Percentiles rank a stretch among this genome's conserved stretches.
These are phyloP conservation scores for Hirschfeldia incana DNA, from an alignment of 345 rosid genomes.

Conservation along the genomic window DNA sequence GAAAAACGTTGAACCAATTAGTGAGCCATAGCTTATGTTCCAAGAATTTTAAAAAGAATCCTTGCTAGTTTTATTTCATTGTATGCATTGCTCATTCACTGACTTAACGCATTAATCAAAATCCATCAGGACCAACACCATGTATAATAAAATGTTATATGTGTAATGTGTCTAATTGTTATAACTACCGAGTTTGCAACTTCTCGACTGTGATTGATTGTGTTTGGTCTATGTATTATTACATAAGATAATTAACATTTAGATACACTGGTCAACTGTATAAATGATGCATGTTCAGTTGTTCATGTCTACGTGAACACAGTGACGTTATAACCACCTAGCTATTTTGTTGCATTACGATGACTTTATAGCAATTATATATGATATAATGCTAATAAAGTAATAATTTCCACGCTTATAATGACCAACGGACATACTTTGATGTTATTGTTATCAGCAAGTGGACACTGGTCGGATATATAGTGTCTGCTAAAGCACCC, in stretches of 20 bases:
- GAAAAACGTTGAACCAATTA: background rate
- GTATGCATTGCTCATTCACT: background rate
- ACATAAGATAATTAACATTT: background rate
- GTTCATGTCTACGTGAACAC: slow-evolving; percentile 17
- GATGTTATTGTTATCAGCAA: slow-evolving; percentile 22
- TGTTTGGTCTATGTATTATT: slow-evolving; percentile 20
- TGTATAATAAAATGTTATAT: background rate
- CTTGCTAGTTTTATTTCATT: background rate
- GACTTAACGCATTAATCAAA: background rate
- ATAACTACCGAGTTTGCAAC: slow-evolving; percentile 13
- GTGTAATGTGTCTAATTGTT: background rate
- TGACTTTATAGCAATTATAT: slow-evolving; percentile 1
- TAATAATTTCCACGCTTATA: slow-evolving; percentile 8
- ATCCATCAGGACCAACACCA: background rate
- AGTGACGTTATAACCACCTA: slow-evolving; percentile 34
- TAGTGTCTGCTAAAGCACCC: slow-evolving; percentile 26
- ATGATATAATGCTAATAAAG: slow-evolving; percentile 5
- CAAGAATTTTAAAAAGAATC: too few species aligned
- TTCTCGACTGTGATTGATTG: slow-evolving; percentile 17
- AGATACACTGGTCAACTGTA: slow-evolving; percentile 1
- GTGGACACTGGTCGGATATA: slow-evolving; percentile 16
- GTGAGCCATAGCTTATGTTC: background rate
- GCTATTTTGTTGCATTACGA: slow-evolving; percentile 26
- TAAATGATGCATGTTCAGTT: slow-evolving; percentile 28
- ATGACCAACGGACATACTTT: slow-evolving; percentile 28